Evolutionary conservation across 2,329 filamentous ascomycete genomes (phyloP), one percentile per base, ranked within the genome.

Genomic region (Colletotrichum paranaense): DNA sequence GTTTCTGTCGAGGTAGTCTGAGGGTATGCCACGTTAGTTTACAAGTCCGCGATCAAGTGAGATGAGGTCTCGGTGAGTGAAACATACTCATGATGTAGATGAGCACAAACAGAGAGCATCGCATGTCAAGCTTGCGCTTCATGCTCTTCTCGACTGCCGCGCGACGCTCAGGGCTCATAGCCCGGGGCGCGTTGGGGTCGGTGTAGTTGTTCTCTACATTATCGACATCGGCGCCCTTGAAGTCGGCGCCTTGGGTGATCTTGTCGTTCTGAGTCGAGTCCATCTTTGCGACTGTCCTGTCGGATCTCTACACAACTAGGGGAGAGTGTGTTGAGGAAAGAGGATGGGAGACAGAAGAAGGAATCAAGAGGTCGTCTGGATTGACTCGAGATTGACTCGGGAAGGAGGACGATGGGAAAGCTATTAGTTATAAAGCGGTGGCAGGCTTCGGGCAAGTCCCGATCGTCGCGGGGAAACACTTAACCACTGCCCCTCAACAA

Each of bases 71-170:
- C 4, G 16, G 60, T 14, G n/a, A 60, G 28, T 19, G 38, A 16
- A 22, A 9, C 67, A 26, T 67, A 72, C 72, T 73, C 81, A 84
- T 86, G 79, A 95, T 93, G 78, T 94, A 95, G 84, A 95, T 93
- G 75, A 94, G 80, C 60, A 95, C 89, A 70, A 95, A 89, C 76
- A 93, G 89, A 84, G 80, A 92, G 84, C 80, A 95, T 73, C 92
- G 88, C 24, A 87, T 77, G 79, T 95, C 93, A 67, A 95, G 91
- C 83, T 94, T 95, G 76, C 91, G 88, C 80, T 91, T 88, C 77
- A 95, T 83, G 46, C 85, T 87, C 80, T 88, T 89, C 81, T 95
- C 93, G n/a, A 92, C 87, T 16, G 79, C 78, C 0, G 79, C 78
- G 14, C 91, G 88, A 72, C 90, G 86, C 53, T 87, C 88, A 0